phyloP scores from a whole-genome alignment of 768 basidiomycete species.

The Sarcodon aspratus region DNA sequence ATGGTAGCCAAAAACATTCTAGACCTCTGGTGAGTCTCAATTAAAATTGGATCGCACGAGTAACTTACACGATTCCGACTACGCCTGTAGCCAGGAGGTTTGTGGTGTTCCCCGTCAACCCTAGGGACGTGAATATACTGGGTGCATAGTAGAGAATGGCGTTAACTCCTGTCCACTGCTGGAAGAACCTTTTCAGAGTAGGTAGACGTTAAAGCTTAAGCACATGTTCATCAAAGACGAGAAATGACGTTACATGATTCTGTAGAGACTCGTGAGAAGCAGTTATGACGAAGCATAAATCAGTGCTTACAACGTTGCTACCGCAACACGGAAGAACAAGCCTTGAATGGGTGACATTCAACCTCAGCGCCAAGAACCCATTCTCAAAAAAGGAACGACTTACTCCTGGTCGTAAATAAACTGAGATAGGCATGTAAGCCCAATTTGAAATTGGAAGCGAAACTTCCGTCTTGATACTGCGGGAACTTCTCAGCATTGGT shows the following conservation, averaged over 20 bases:
- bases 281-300: not conserved
- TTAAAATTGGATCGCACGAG: not conserved
- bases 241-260: slow-evolving; percentile 6
- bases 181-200: slow-evolving; percentile 55
- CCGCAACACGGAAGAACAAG: slow-evolving; percentile 48
- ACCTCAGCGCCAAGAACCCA: too few relatives aligned
- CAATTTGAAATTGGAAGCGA: slow-evolving; percentile 46
- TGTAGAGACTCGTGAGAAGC: slow-evolving; percentile 9
- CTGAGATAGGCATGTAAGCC: slow-evolving; percentile 51
- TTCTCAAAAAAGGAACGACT: slow-evolving; percentile 1
- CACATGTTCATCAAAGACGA: too few relatives aligned
- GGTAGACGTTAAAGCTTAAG: too few relatives aligned
- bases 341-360: slow-evolving; percentile 23
- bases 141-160: slow-evolving; percentile 73
- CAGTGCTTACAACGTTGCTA: slow-evolving; percentile 39
- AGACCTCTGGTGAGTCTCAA: not conserved
- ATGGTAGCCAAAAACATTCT: slow-evolving; percentile 72
- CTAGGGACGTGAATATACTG: slow-evolving; percentile 50
- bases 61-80: slow-evolving; percentile 62
- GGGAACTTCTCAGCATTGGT: slow-evolving; percentile 45
- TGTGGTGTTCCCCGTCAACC: slow-evolving; percentile 48
- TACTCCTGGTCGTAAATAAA: slow-evolving; percentile 39
- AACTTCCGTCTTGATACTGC: slow-evolving; percentile 50
- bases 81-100: slow-evolving; percentile 56
- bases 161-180: slow-evolving; percentile 77